Evolutionary conservation across 2,329 filamentous ascomycete species (phyloP).

Genomic region (Aspergillus pseudotamarii): DNA sequence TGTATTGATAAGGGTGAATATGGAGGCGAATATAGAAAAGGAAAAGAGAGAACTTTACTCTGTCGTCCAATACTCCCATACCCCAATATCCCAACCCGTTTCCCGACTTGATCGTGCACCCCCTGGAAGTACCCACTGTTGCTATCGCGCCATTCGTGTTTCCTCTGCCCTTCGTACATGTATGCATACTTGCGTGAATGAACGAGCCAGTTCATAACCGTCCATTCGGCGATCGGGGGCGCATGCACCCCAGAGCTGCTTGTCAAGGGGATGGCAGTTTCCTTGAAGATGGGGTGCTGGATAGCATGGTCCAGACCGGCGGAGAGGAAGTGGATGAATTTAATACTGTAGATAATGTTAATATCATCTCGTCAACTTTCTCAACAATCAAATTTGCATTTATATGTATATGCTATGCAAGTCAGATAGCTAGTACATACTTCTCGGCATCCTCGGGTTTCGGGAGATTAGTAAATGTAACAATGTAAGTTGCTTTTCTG

Average conservation of each 20-base stretch:
- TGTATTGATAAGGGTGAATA: no score
- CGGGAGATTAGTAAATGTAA: slow-evolving; percentile 30
- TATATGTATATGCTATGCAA: no score
- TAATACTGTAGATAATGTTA: slow-evolving; percentile 32
- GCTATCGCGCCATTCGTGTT: slow-evolving; percentile 52
- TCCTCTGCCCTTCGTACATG: slow-evolving; percentile 61
- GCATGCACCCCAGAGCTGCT: slow-evolving; percentile 61
- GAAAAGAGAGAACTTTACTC: slow-evolving; percentile 41
- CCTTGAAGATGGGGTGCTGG: slow-evolving; percentile 56
- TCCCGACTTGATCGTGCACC: slow-evolving; percentile 58
- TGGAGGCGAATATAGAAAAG: background rate
- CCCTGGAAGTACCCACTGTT: slow-evolving; percentile 23
- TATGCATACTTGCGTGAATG: slow-evolving; percentile 57
- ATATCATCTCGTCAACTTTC: background rate
- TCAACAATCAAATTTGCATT: no score
- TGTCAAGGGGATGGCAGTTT: slow-evolving; percentile 56
- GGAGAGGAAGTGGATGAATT: slow-evolving; percentile 60
- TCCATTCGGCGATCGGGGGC: slow-evolving; percentile 69
- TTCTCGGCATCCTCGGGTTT: slow-evolving; percentile 30
- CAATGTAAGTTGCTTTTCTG: slow-evolving; percentile 28
- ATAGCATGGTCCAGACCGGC: slow-evolving; percentile 61
- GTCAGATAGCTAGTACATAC: no score
- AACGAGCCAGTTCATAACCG: slow-evolving; percentile 63
- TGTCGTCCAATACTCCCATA: slow-evolving; percentile 67
- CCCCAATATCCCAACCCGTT: slow-evolving; percentile 62